Evolutionary conservation across 768 basidiomycete genomes (phyloP), one percentile per base, ranked within the genome.

Genomic region (Agaricus subrufescens): DNA sequence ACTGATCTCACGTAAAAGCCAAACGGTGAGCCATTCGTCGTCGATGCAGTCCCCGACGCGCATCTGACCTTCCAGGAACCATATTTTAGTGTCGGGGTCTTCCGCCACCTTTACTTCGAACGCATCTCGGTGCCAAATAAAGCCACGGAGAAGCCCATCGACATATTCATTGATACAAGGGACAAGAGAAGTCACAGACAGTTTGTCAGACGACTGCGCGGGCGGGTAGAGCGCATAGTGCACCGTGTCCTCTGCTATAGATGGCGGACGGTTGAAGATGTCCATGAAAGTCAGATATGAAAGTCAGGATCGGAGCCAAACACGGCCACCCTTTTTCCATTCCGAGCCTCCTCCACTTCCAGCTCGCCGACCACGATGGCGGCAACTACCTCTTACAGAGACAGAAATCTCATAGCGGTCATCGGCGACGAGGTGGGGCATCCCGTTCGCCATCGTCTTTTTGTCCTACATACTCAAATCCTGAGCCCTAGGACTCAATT

Each of bases 21-120:
- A 98, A 15, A 98, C 94, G 12, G 82, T 79, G 67, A 86, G 87
- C 97, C 97, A 99, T 71, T 99, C 97, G 64, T 99, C 97, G 69
- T 99, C 95, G n/a, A 98, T 81, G 51, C 86, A 90, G 71, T 99
- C 97, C 2, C 97, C 96, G 25, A 98, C 90, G 45, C 94, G 77
- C 86, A 95, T 91, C 45, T 77, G 74, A 8, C 95, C 94, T 65
- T 93, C 86, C 1, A 98, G 71, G 42, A 85, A 73, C 73, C 80
- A 86, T n/a, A 54, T 49, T 23, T 69, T 75, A 50, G 72, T 58
- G 15, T 64, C 65, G 12, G 69, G 63, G 61, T 84, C 74, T 23
- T 75, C 67, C 7, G 78, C 80, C 15, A 89, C 78, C 64, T 89
- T 90, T 58, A 92, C 72, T 66, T 91, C 87, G 62, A 93, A 93